Percentiles rank a stretch among this genome's conserved stretches.
Evolutionary conservation across 495 filamentous ascomycete genomes (phyloP).

Genomic region (Cairneyella variabilis): DNA sequence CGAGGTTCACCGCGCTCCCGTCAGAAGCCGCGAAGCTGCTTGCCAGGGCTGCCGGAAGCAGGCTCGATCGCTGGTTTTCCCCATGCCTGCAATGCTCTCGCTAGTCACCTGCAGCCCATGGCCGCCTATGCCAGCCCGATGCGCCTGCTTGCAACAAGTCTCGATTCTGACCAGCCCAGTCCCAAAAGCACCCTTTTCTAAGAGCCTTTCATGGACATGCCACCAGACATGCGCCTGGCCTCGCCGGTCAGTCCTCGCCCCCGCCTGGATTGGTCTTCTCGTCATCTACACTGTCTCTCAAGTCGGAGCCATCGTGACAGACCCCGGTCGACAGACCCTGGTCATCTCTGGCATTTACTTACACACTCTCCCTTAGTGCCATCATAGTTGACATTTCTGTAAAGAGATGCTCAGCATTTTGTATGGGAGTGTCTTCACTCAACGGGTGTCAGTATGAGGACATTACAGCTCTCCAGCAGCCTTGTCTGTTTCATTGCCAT

Average conservation of each 20-base stretch:
- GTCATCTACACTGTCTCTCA: slow-evolving; percentile 25
- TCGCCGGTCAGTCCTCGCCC: no score
- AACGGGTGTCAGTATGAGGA: slow-evolving; percentile 9
- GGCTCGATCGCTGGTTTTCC: slow-evolving; percentile 22
- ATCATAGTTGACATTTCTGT: slow-evolving; percentile 11
- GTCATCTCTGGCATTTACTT: slow-evolving; percentile 21
- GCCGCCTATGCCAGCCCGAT: slow-evolving; percentile 4
- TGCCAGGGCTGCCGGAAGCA: not conserved
- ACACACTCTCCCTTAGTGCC: slow-evolving; percentile 20
- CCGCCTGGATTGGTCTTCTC: slow-evolving; percentile 16
- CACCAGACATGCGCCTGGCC: slow-evolving; percentile 13
- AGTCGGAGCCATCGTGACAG: slow-evolving; percentile 19
- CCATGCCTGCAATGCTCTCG: no score
- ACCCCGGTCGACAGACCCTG: slow-evolving; percentile 21
- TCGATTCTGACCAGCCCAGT: slow-evolving; percentile 21
- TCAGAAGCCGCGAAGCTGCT: slow-evolving; percentile 11
- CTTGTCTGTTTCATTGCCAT: slow-evolving; percentile 25
- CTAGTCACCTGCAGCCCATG: slow-evolving; percentile 17
- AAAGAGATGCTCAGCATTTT: not conserved
- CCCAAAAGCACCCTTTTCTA: slow-evolving; percentile 12
- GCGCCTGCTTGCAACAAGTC: slow-evolving; percentile 2
- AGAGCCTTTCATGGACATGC: slow-evolving; percentile 16
- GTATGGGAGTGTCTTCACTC: slow-evolving; percentile 8
- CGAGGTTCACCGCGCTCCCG: slow-evolving; percentile 10
- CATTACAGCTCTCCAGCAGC: slow-evolving; percentile 12